A percentile compares a stretch with the other conserved stretches of the same genome.
Evolutionary conservation across 805 yeast genomes (phyloP).

Genomic region (Kregervanrija delftensis): DNA sequence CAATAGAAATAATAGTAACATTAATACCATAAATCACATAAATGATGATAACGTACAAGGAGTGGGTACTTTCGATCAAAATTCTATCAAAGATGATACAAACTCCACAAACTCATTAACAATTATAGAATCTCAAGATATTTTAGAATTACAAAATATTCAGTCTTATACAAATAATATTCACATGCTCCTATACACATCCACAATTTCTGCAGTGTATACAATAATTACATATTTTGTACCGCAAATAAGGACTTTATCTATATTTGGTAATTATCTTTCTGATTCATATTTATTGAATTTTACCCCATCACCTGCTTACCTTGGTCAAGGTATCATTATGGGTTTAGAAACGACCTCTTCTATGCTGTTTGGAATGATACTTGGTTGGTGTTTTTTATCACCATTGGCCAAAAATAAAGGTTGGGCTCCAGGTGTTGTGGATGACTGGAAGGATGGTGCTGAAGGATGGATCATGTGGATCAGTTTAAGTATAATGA

Average conservation of each 20-base stretch:
- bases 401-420: conserved; percentile 66
- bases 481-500: conserved; percentile 91
- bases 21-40: no score
- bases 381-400: conserved; percentile 88
- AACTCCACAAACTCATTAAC: conserved; percentile 10
- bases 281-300: conserved; percentile 72
- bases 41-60: no score
- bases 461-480: conserved; percentile 97
- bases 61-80: no score
- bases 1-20: conserved; percentile 7
- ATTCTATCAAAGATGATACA: no score
- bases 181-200: conserved; percentile 51
- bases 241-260: conserved; percentile 62
- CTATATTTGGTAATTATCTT: conserved; percentile 63
- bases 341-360: conserved; percentile 93
- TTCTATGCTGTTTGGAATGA: conserved; percentile 84
- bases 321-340: conserved; percentile 94
- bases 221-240: conserved; percentile 67
- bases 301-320: conserved; percentile 94
- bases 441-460: conserved; percentile 90
- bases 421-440: conserved; percentile 87
- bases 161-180: conserved; percentile 49
- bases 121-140: conserved; percentile 28
- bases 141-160: conserved; percentile 20
- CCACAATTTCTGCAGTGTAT: conserved; percentile 61